These are phyloP conservation scores for Neophaeococcomyces aloes DNA, from an alignment of 2,329 filamentous ascomycete species.

Conservation along the genomic window DNA sequence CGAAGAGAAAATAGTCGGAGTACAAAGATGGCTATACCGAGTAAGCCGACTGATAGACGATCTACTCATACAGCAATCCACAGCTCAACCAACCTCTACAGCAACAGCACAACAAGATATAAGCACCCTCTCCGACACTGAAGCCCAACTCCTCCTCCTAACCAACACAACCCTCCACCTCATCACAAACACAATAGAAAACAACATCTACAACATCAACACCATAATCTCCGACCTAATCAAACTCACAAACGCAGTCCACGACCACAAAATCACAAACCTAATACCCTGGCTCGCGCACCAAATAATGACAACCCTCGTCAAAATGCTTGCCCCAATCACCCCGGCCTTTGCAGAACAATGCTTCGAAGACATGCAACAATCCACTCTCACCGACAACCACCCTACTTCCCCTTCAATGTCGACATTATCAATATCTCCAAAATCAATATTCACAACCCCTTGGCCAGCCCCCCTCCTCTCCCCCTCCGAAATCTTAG, in stretches of 20 bases:
- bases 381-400: not conserved
- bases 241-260: slow-evolving; percentile 61
- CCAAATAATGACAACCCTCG: slow-evolving; percentile 43
- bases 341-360: slow-evolving; percentile 73
- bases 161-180: slow-evolving; percentile 58
- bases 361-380: slow-evolving; percentile 49
- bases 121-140: slow-evolving; percentile 24
- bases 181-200: slow-evolving; percentile 58
- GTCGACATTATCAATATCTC: slow-evolving; percentile 11
- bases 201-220: slow-evolving; percentile 66
- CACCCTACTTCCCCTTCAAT: not conserved
- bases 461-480: slow-evolving; percentile 49
- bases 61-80: not conserved
- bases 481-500: slow-evolving; percentile 30
- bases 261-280: slow-evolving; percentile 13
- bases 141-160: slow-evolving; percentile 48
- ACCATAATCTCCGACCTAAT: slow-evolving; percentile 76
- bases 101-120: slow-evolving; percentile 9
- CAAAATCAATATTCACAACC: slow-evolving; percentile 39
- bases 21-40: slow-evolving; percentile 68
- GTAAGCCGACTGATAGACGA: slow-evolving; percentile 49
- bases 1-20: slow-evolving; percentile 66
- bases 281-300: slow-evolving; percentile 36
- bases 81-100: not conserved
- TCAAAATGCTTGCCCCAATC: slow-evolving; percentile 68